These are phyloP conservation scores for Madurella fahalii DNA, from an alignment of 2,329 filamentous ascomycete genomes.

Conservation along the genomic window DNA sequence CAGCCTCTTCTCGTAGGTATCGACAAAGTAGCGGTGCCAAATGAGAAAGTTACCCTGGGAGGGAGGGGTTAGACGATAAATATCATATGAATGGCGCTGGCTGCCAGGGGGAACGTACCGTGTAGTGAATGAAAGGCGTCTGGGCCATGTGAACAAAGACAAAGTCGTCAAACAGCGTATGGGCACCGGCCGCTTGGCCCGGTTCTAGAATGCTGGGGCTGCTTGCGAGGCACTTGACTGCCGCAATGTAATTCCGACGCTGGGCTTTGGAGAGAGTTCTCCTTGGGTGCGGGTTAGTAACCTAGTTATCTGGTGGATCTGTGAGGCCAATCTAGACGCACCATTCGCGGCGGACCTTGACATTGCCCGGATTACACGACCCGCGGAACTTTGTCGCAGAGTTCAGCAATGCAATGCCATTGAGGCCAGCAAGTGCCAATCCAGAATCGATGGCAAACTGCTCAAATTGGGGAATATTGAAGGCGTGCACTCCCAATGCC, in stretches of 20 bases:
- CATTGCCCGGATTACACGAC: constrained; percentile 14
- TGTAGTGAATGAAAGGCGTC: constrained; percentile 20
- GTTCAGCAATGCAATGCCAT: constrained; percentile 15
- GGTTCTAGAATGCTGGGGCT: constrained; percentile 12
- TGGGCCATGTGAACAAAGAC: constrained; percentile 21
- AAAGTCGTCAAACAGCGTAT: constrained; percentile 24
- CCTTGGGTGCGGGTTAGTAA: constrained; percentile 8
- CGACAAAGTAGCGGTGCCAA: constrained; percentile 23
- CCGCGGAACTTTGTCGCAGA: constrained; percentile 10
- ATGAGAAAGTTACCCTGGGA: constrained; percentile 24
- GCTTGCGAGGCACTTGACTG: constrained; percentile 21
- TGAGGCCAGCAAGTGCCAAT: constrained; percentile 17
- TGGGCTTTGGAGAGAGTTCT: constrained; percentile 18
- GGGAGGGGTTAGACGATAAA: not conserved
- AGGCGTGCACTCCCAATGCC: not conserved
- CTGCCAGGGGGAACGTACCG: too few species aligned
- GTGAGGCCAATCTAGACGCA: not conserved
- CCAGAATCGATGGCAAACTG: constrained; percentile 19
- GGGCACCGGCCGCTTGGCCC: constrained; percentile 9
- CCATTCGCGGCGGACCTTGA: constrained; percentile 24
- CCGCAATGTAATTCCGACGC: constrained; percentile 19
- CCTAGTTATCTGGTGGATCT: not conserved
- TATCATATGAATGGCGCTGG: not conserved
- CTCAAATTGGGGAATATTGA: constrained; percentile 10
- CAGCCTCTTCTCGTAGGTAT: constrained; percentile 21